Evolutionary conservation across 352 stramenopile species (phyloP), one percentile per base, ranked within the genome.

Genomic region (Phytophthora melonis): DNA sequence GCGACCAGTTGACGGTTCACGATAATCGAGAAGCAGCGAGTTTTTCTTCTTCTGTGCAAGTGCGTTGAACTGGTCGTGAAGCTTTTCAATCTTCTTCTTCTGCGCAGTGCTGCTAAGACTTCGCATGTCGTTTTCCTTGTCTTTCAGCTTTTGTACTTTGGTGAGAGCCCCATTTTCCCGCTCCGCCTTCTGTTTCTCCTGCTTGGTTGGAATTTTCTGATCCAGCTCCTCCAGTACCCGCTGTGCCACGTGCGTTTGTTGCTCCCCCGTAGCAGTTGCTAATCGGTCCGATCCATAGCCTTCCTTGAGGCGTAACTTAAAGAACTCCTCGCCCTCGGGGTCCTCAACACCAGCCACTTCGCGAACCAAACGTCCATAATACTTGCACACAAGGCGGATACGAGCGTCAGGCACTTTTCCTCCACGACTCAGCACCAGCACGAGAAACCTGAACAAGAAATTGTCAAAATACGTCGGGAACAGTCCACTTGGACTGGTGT

Each of bases 321-420:
- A 98, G 66, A 98, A 98, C 13, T 90, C 76, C 59, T 89, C 89
- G 19, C 96, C 96, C 45, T 98, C 91, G 0, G 77, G 74, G 78
- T 99, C 97, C 41, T 94, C 86, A 36, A 98, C 83, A 1, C 96
- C 97, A 7, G 96, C 91, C 21, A 98, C 90, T 65, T 98, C 89
- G 50, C 86, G 87, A 36, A 99, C 83, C 30, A 98, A 89, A 18
- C 87, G 81, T 0, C 87, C 92, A 72, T 99, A 99, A 68, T 97
- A 96, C 55, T 96, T 96, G 60, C 93, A 97, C 13, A 98, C 90
- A 34, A 99, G 80, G 3, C 92, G 92, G 50, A 99, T 96, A 27
- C 97, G 87, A 10, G 93, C 93, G 81, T 99, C 97, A 4, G 97
- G 96, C 1, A 96, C 78, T 70, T 92, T 91, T 25, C 90, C 90